These are phyloP conservation scores for Pseudogymnoascus sp. DNA, from an alignment of 2,329 filamentous ascomycete species.

Conservation along the genomic window DNA sequence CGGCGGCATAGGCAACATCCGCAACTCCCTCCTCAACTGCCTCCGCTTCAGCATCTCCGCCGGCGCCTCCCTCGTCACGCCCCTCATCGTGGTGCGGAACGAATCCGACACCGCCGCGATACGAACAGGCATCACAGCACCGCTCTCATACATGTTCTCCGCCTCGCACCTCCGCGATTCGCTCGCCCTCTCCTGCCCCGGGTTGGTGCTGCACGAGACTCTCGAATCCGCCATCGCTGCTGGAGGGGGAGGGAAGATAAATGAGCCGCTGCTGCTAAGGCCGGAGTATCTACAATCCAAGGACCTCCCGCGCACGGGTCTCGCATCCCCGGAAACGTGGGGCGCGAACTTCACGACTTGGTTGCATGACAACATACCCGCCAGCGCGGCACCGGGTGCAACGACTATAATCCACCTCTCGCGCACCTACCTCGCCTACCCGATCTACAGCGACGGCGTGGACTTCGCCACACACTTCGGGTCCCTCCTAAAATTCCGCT, in stretches of 20 bases:
- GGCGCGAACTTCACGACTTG: conserved; percentile 18
- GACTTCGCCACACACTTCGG: conserved; percentile 32
- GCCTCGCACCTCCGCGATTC: conserved; percentile 20
- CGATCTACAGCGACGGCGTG: conserved; percentile 29
- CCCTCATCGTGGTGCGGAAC: conserved; percentile 30
- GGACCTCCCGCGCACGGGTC: conserved; percentile 16
- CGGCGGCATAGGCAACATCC: conserved; percentile 33
- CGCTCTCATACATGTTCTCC: conserved; percentile 23
- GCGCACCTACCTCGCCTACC: conserved; percentile 32
- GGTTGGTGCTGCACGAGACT: not conserved
- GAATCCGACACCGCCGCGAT: conserved; percentile 24
- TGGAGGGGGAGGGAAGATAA: not conserved
- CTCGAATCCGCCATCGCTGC: not conserved
- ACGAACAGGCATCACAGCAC: conserved; percentile 11
- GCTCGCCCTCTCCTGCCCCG: conserved; percentile 20
- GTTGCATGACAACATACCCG: conserved; percentile 15
- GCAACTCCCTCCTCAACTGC: conserved; percentile 34
- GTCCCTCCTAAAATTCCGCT: conserved; percentile 29
- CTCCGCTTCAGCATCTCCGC: conserved; percentile 33
- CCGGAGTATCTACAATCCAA: not conserved
- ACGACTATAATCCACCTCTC: conserved; percentile 18
- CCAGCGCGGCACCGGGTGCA: conserved; percentile 10
- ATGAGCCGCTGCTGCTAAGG: not conserved
- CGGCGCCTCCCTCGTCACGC: conserved; percentile 30
- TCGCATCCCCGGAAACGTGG: conserved; percentile 20